These are phyloP conservation scores for Urostyla sp. DNA, from an alignment of 73 alveolate species.

Conservation along the genomic window DNA sequence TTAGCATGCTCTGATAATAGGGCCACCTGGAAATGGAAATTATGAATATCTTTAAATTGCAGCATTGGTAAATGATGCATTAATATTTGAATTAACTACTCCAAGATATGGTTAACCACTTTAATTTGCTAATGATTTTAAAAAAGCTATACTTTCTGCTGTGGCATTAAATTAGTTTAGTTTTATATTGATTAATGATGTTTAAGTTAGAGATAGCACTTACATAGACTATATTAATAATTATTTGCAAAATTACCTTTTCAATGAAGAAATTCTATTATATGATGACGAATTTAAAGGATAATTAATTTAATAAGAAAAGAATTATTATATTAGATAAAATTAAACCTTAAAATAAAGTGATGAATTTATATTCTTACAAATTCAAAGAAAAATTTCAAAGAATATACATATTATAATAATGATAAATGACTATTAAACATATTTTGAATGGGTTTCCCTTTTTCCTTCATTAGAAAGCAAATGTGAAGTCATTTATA, in stretches of 20 bases:
- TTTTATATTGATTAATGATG: constrained; percentile 34
- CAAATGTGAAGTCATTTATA: constrained; percentile 50
- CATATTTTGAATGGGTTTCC: constrained; percentile 68
- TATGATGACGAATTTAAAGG: constrained; percentile 19
- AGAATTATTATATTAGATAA: neutral
- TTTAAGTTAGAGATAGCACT: constrained; percentile 47
- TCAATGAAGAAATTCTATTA: neutral
- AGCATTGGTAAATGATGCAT: constrained; percentile 57
- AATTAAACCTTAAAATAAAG: neutral
- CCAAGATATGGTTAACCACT: constrained; percentile 17
- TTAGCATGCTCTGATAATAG: constrained; percentile 45
- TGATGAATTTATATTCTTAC: neutral
- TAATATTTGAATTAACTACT: constrained; percentile 54
- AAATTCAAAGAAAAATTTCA: constrained; percentile 21
- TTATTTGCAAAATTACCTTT: neutral
- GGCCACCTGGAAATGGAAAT: constrained; percentile 48
- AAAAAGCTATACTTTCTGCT: constrained; percentile 47
- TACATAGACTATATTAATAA: constrained; percentile 56
- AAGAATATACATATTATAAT: constrained; percentile 46
- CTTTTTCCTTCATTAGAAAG: constrained; percentile 62
- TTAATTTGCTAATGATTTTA: constrained; percentile 42
- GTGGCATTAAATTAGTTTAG: neutral
- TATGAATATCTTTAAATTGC: constrained; percentile 58
- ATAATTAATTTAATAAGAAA: constrained; percentile 8
- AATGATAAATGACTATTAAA: constrained; percentile 31